Evolutionary conservation across 2,329 filamentous ascomycete species (phyloP).

Genomic region (Pseudocercospora fijiensis): DNA sequence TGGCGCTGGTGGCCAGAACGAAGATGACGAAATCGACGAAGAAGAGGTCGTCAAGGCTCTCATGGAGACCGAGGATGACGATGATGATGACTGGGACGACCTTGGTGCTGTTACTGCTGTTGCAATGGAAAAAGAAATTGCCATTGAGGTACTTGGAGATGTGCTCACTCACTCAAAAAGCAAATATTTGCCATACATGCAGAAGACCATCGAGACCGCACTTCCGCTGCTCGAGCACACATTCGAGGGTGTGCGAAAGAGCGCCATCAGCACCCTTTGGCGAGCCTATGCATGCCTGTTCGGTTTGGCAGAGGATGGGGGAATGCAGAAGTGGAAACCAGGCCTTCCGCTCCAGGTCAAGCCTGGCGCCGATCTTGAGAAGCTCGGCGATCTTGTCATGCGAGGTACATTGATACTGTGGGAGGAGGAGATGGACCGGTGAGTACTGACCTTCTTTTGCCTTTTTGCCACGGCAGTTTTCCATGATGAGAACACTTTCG

Average conservation of each 20-base stretch:
- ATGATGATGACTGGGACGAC: constrained; percentile 79
- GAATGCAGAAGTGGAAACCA: constrained; percentile 79
- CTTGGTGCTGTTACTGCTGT: constrained; percentile 82
- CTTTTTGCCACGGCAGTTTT: constrained; percentile 17
- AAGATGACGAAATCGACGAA: constrained; percentile 59
- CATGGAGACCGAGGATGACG: constrained; percentile 53
- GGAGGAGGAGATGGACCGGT: constrained; percentile 91
- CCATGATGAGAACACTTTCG: constrained; percentile 84
- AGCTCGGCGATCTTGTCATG: constrained; percentile 82
- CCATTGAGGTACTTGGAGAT: constrained; percentile 90
- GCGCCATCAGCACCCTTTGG: constrained; percentile 87
- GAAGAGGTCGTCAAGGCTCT: constrained; percentile 53
- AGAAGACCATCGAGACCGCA: constrained; percentile 81
- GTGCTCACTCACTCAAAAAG: constrained; percentile 83
- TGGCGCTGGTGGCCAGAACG: constrained; percentile 49
- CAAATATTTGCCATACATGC: constrained; percentile 78
- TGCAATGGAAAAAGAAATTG: constrained; percentile 95
- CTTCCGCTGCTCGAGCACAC: constrained; percentile 79
- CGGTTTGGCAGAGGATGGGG: constrained; percentile 77
- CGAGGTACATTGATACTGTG: constrained; percentile 81
- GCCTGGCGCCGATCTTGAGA: constrained; percentile 75
- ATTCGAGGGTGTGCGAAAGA: constrained; percentile 92
- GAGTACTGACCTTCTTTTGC: constrained; percentile 50
- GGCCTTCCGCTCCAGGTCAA: constrained; percentile 80
- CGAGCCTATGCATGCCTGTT: constrained; percentile 89